Percentiles rank a stretch among this genome's conserved stretches.
phyloP scores from a whole-genome alignment of 805 yeast species.

The Debaryomyces hansenii region DNA sequence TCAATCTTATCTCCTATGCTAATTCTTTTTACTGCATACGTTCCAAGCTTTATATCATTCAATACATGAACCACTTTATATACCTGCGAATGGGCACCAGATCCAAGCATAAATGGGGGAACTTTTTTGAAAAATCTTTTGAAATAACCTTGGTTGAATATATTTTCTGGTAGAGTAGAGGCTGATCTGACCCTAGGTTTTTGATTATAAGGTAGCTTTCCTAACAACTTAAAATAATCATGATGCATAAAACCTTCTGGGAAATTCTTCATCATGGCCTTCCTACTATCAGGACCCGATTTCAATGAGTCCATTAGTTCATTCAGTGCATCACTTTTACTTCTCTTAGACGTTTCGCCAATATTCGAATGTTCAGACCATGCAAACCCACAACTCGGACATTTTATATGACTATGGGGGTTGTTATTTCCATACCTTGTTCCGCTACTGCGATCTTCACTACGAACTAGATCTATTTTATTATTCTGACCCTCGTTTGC shows the following conservation, averaged over 20 bases:
- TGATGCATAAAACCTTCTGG: conserved; percentile 28
- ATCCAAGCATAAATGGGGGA: conserved; percentile 57
- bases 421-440: not conserved
- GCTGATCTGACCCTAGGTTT: not conserved
- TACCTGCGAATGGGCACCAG: conserved; percentile 85
- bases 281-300: not conserved
- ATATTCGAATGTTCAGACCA: conserved; percentile 17
- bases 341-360: conserved; percentile 1
- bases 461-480: not conserved
- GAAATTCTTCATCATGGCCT: conserved; percentile 1
- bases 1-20: conserved; percentile 75
- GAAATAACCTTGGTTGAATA: conserved; percentile 84
- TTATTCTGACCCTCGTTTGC: not conserved
- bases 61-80: conserved; percentile 81
- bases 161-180: conserved; percentile 44
- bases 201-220: conserved; percentile 19
- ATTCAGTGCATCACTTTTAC: not conserved
- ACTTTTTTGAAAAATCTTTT: conserved; percentile 65
- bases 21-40: conserved; percentile 81
- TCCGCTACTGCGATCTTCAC: not conserved
- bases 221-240: conserved; percentile 37
- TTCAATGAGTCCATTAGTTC: conserved; percentile 1
- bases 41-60: conserved; percentile 68
- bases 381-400: conserved; percentile 33
- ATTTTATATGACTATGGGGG: conserved; percentile 6